Percentiles rank a stretch among this genome's conserved stretches.
These are phyloP conservation scores for Pichia deserticola DNA, from an alignment of 805 yeast species.

Conservation along the genomic window DNA sequence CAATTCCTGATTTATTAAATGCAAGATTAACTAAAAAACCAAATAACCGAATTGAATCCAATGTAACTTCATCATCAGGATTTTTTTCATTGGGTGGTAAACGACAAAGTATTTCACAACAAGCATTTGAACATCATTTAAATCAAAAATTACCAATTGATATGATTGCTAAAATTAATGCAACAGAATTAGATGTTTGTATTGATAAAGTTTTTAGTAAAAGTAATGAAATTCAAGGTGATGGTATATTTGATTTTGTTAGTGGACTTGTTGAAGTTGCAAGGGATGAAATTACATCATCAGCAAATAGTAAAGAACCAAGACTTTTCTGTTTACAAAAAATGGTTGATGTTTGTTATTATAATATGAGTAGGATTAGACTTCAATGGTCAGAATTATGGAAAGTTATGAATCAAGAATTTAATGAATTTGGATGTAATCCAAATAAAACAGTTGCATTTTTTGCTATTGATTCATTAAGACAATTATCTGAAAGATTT, in stretches of 20 bases:
- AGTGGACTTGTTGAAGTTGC: slow-evolving; percentile 82
- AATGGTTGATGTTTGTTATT: slow-evolving; percentile 94
- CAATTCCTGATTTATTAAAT: slow-evolving; percentile 76
- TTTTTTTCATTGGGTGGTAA: slow-evolving; percentile 42
- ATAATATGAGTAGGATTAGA: slow-evolving; percentile 93
- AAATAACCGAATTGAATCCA: slow-evolving; percentile 20
- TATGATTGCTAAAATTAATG: slow-evolving; percentile 49
- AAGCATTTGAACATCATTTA: slow-evolving; percentile 62
- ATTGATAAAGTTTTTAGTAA: slow-evolving; percentile 85
- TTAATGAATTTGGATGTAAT: slow-evolving; percentile 79
- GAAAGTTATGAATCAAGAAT: slow-evolving; percentile 87
- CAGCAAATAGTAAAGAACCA: slow-evolving; percentile 75
- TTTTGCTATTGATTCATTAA: slow-evolving; percentile 88
- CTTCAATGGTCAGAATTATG: slow-evolving; percentile 95
- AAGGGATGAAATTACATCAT: slow-evolving; percentile 82
- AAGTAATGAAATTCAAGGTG: slow-evolving; percentile 71
- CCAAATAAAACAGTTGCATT: slow-evolving; percentile 68
- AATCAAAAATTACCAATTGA: slow-evolving; percentile 59
- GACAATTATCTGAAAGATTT: slow-evolving; percentile 89
- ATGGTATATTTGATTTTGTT: slow-evolving; percentile 81
- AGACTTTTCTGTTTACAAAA: slow-evolving; percentile 89
- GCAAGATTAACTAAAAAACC: slow-evolving; percentile 61
- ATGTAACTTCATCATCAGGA: slow-evolving; percentile 11
- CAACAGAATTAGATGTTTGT: slow-evolving; percentile 67
- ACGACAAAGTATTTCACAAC: slow-evolving; percentile 51